Percentiles rank a stretch among this genome's conserved stretches.
Conservation (phyloP, 306 rosid genomes). For the apple (Malus domestica) region DNA sequence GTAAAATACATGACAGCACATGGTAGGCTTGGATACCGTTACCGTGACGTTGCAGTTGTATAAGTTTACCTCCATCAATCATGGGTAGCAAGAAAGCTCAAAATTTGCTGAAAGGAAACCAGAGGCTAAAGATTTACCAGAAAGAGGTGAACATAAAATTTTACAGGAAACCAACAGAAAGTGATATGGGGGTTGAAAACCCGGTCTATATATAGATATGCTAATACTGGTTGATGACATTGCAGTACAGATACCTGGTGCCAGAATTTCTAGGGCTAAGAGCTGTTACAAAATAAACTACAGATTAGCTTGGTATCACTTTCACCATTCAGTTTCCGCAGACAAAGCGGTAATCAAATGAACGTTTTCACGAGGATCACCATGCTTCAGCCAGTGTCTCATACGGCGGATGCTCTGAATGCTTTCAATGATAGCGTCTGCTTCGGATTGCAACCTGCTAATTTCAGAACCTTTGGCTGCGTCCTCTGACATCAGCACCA, state of each 20-base stretch:
- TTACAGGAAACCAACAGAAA: background rate
- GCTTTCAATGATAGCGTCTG: background rate
- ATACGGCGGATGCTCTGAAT: background rate
- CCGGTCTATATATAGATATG: background rate
- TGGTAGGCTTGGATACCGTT: too few relatives aligned
- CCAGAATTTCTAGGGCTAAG: background rate
- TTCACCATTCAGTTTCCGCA: background rate
- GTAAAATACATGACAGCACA: background rate
- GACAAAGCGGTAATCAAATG: background rate
- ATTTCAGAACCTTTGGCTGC: background rate
- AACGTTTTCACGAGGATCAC: background rate
- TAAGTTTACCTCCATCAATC: background rate
- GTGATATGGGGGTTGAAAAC: background rate
- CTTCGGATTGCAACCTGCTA: conserved; percentile 3
- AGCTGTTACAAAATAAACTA: background rate
- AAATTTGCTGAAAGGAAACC: background rate
- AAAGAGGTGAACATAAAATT: background rate
- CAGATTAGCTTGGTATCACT: background rate
- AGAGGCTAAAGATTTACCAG: background rate
- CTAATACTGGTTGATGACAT: background rate
- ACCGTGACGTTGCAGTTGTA: too few relatives aligned
- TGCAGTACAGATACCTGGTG: background rate
- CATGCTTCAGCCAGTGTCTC: background rate
- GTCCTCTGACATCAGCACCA: background rate
- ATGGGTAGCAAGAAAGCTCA: background rate